A percentile compares a stretch with the other conserved stretches of the same genome.
Conservation (phyloP, 495 filamentous ascomycete species). For the Chlorociboria aeruginascens region DNA sequence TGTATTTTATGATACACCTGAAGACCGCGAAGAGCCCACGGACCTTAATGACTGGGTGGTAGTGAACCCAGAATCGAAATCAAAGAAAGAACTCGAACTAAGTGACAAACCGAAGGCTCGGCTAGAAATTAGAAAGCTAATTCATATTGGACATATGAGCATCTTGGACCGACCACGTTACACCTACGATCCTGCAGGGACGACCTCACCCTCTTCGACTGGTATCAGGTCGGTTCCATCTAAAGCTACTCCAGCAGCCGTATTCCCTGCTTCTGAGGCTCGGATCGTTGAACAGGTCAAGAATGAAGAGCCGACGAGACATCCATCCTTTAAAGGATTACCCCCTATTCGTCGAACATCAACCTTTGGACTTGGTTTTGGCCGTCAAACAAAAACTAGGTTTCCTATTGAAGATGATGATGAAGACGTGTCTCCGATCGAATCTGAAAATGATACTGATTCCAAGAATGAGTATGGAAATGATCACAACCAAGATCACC, state of each 20-base stretch:
- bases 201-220: not conserved
- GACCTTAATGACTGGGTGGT: constrained; percentile 25
- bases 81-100: not conserved
- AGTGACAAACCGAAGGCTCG: constrained; percentile 3
- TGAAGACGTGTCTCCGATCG: constrained; percentile 2
- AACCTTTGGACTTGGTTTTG: constrained; percentile 30
- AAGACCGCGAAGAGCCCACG: constrained; percentile 5
- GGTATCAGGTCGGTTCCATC: not conserved
- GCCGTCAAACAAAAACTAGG: constrained; percentile 18
- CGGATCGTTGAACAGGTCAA: not conserved
- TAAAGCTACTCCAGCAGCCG: not conserved
- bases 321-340: constrained; percentile 26
- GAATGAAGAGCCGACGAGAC: not conserved
- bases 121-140: not conserved
- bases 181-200: not conserved
- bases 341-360: constrained; percentile 42
- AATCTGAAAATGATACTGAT: not conserved
- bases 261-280: not conserved
- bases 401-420: constrained; percentile 19
- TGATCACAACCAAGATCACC: not conserved
- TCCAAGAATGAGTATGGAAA: not conserved
- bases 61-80: constrained; percentile 15
- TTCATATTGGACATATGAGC: not conserved
- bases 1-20: constrained; percentile 5
- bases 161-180: constrained; percentile 11